Base-by-base conservation (phyloP, 495 filamentous ascomycete species). In the Wilcoxina mikolae region DNA sequence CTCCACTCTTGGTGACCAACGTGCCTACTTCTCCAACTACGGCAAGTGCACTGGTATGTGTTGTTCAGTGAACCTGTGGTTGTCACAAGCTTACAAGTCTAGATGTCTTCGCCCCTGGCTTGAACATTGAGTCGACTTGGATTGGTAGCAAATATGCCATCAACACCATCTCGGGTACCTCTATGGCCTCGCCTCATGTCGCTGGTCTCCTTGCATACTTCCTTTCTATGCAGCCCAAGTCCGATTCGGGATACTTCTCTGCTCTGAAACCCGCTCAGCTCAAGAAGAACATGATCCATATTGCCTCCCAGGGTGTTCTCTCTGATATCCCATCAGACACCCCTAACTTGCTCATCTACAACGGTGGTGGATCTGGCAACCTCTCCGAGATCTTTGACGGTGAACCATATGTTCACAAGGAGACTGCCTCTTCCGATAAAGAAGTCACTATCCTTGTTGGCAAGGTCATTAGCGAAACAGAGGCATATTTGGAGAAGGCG, bases 11-110 rank as follows among this genome's bases (percentile, higher is more conserved):
- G 77, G 77, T 60, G 93, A 99, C 69, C 85, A 88, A 76, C 90
- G 93, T 71, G 93, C 93, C 58, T 99, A 96, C 79, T 99, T 99
- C 82, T 96, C 93, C 79, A 99, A 99, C 82, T 96, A 81, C 72
- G 93, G 93, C 69, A 90, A 88, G 78, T 99, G 93, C 78, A 94
- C 90, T 67, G 62, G 96, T n/a, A n/a, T n/a, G n/a, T n/a, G n/a
- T n/a, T n/a, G n/a, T n/a, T n/a, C n/a, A n/a, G n/a, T n/a, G n/a
- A n/a, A n/a, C n/a, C n/a, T n/a, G n/a, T n/a, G n/a, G n/a, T n/a
- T n/a, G n/a, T n/a, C n/a, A n/a, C n/a, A n/a, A n/a, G n/a, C n/a
- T n/a, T n/a, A n/a, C n/a, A n/a, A n/a, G n/a, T n/a, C n/a, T n/a
- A n/a, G n/a, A n/a, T 69, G 95, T 99, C 75, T 99, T 99, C 68